phyloP scores from a whole-genome alignment of 2,329 filamentous ascomycete genomes.

The Colletotrichum sp. region DNA sequence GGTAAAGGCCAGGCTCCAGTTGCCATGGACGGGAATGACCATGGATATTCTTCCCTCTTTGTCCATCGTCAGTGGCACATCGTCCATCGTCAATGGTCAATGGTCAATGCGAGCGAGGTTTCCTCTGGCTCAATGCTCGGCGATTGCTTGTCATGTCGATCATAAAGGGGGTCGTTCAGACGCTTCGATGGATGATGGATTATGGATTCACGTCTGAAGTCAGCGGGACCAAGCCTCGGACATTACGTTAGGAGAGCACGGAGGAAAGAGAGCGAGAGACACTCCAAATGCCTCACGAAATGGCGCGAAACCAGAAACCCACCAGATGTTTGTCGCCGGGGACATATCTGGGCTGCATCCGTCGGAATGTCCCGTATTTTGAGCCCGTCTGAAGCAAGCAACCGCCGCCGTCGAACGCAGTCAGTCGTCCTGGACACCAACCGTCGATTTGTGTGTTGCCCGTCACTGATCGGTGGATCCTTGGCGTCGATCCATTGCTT shows the following conservation, averaged over 20 bases:
- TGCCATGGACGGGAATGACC: background rate
- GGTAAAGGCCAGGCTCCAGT: background rate
- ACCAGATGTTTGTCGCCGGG: background rate
- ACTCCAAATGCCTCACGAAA: background rate
- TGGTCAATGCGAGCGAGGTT: background rate
- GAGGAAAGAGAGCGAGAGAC: background rate
- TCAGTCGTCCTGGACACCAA: background rate
- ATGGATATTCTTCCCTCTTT: background rate
- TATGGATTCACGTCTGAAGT: background rate
- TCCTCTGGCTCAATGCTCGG: background rate
- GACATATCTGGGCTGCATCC: background rate
- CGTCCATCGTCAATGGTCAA: background rate
- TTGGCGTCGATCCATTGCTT: constrained; percentile 14
- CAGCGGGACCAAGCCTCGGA: background rate
- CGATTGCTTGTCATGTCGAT: background rate
- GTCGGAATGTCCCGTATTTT: background rate
- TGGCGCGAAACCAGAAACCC: background rate
- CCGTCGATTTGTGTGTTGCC: background rate
- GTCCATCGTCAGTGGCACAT: background rate
- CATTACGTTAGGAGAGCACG: background rate
- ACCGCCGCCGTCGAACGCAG: background rate
- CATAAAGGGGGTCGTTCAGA: background rate
- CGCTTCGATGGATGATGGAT: background rate
- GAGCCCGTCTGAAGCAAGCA: background rate
- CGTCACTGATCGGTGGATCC: background rate